Conservation (phyloP, 2,329 filamentous ascomycete genomes). For the Chrysosporium queenslandicum region DNA sequence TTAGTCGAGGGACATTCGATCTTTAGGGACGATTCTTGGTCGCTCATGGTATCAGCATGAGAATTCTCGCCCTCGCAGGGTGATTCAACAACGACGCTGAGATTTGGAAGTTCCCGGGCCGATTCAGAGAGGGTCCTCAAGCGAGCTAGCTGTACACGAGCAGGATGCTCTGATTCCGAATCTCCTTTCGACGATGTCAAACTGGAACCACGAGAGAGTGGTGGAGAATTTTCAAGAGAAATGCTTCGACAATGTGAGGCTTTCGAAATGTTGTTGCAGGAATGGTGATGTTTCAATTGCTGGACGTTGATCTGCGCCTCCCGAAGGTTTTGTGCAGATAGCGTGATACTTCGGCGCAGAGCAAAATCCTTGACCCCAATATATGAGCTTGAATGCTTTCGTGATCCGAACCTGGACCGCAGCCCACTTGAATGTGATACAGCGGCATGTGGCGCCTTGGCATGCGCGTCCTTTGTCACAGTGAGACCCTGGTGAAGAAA, state of each 20-base stretch:
- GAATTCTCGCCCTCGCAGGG: constrained; percentile 4
- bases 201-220: neutral
- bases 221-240: neutral
- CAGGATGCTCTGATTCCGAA: neutral
- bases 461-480: neutral
- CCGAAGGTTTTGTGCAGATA: constrained; percentile 7
- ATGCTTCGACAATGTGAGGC: neutral
- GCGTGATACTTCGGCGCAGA: constrained; percentile 2
- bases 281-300: constrained; percentile 7
- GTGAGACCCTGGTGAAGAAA: constrained; percentile 4
- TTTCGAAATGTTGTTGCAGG: neutral
- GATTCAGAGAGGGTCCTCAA: constrained; percentile 9
- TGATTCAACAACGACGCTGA: constrained; percentile 16
- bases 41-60: constrained; percentile 1
- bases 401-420: neutral
- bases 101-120: constrained; percentile 5
- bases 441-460: neutral
- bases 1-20: neutral
- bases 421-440: neutral
- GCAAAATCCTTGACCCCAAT: constrained; percentile 2
- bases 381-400: neutral
- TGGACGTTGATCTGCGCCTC: neutral
- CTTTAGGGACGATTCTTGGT: neutral
- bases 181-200: neutral
- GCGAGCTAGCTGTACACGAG: constrained; percentile 15